Evolutionary conservation across 2,329 filamentous ascomycete species (phyloP).

Genomic region (Rhinocladiella mackenziei): DNA sequence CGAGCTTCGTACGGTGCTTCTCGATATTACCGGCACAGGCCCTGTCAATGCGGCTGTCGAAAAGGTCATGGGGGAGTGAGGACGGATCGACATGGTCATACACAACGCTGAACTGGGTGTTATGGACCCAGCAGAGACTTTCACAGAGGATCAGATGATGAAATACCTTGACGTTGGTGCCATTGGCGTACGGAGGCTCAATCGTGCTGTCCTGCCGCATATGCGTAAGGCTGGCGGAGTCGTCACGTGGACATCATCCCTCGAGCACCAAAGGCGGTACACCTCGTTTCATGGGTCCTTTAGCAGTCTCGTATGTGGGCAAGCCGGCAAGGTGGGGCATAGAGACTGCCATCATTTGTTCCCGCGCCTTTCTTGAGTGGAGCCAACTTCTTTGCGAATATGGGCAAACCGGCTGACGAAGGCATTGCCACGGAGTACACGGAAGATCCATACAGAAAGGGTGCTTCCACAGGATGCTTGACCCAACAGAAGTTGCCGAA

Average conservation of each 20-base stretch:
- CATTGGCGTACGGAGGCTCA: slow-evolving; percentile 15
- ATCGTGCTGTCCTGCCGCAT: slow-evolving; percentile 16
- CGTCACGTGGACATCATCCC: slow-evolving; percentile 17
- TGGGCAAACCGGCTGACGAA: slow-evolving; percentile 6
- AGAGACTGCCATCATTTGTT: slow-evolving; percentile 20
- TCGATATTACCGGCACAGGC: slow-evolving; percentile 17
- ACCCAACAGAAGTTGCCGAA: slow-evolving; percentile 11
- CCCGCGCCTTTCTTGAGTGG: slow-evolving; percentile 20
- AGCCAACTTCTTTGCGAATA: slow-evolving; percentile 16
- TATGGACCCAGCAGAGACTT: slow-evolving; percentile 24
- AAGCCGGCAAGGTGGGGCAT: slow-evolving; percentile 19
- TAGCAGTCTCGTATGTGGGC: slow-evolving; percentile 10
- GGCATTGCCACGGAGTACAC: slow-evolving; percentile 8
- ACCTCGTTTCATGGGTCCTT: slow-evolving; percentile 19
- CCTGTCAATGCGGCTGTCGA: slow-evolving; percentile 14
- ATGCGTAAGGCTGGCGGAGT: slow-evolving; percentile 17
- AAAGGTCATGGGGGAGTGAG: slow-evolving; percentile 18
- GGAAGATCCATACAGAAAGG: slow-evolving; percentile 8
- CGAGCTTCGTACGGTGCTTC: slow-evolving; percentile 10
- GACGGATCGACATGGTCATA: slow-evolving; percentile 21
- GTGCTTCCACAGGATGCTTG: neutral
- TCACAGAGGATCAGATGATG: slow-evolving; percentile 17
- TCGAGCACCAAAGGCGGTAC: slow-evolving; percentile 9
- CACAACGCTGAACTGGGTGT: slow-evolving; percentile 22
- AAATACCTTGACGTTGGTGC: slow-evolving; percentile 20